Evolutionary conservation across 768 basidiomycete genomes (phyloP).

Genomic region (Naganishia kalamii): DNA sequence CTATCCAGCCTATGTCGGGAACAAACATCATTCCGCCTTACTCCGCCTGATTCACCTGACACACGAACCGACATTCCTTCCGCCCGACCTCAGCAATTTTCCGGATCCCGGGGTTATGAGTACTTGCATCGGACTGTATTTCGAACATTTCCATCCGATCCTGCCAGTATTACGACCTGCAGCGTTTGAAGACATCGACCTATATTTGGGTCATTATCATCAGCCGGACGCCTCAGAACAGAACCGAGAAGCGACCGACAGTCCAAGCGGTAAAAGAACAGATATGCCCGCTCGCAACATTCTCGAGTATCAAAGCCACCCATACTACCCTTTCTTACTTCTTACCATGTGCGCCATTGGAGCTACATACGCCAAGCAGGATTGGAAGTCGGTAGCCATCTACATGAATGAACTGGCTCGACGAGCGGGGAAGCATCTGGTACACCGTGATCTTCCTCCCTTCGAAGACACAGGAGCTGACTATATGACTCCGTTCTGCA

Average conservation of each 20-base stretch:
- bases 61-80: conserved; percentile 34
- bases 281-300: not conserved
- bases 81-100: conserved; percentile 38
- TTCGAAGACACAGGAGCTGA: not conserved
- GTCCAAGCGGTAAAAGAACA: not conserved
- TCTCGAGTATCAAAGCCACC: conserved; percentile 14
- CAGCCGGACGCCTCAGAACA: not conserved
- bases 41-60: conserved; percentile 32
- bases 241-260: not conserved
- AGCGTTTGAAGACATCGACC: conserved; percentile 23
- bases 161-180: conserved; percentile 36
- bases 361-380: conserved; percentile 35
- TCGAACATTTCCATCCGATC: conserved; percentile 37
- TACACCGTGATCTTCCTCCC: conserved; percentile 10
- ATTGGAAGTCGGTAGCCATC: conserved; percentile 35
- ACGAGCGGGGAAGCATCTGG: conserved; percentile 39
- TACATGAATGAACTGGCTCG: conserved; percentile 37
- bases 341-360: conserved; percentile 34
- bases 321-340: conserved; percentile 28
- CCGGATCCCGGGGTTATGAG: conserved; percentile 35
- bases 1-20: not conserved
- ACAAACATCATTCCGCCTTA: not conserved
- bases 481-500: not conserved
- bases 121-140: conserved; percentile 39
- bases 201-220: conserved; percentile 21